These are phyloP conservation scores for Knoxdaviesia proteae DNA, from an alignment of 2,329 filamentous ascomycete species.

Conservation along the genomic window DNA sequence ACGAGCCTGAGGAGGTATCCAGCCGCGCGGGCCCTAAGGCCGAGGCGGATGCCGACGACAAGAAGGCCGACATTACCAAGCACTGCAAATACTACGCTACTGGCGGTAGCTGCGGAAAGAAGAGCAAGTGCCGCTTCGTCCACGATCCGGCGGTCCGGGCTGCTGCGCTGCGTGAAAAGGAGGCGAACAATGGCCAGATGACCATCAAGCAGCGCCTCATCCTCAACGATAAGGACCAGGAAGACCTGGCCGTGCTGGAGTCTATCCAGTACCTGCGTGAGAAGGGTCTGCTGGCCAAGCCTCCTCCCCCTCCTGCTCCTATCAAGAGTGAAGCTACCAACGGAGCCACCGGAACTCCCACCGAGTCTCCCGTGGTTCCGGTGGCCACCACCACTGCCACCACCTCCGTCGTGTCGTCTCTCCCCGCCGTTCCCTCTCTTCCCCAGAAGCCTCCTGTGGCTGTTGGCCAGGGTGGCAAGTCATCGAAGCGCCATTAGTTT, in stretches of 20 bases:
- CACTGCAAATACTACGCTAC: constrained; percentile 55
- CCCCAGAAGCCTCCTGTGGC: neutral
- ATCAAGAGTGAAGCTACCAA: neutral
- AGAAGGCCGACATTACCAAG: constrained; percentile 39
- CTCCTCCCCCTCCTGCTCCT: constrained; percentile 1
- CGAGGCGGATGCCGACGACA: constrained; percentile 12
- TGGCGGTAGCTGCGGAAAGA: constrained; percentile 48
- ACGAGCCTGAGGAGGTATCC: constrained; percentile 36
- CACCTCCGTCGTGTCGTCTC: constrained; percentile 3
- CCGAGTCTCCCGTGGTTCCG: neutral
- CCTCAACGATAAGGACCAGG: constrained; percentile 47
- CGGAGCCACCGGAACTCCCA: neutral
- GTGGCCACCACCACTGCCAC: constrained; percentile 4
- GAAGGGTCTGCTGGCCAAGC: constrained; percentile 26
- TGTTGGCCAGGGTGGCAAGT: constrained; percentile 1
- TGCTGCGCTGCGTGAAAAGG: constrained; percentile 40
- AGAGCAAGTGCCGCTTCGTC: constrained; percentile 56
- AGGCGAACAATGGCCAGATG: constrained; percentile 42
- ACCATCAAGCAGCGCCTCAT: constrained; percentile 44
- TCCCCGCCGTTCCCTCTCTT: neutral
- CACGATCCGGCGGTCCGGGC: constrained; percentile 43
- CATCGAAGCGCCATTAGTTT: constrained; percentile 7
- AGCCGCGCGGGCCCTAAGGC: constrained; percentile 16
- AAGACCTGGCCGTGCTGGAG: constrained; percentile 43
- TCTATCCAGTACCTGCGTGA: constrained; percentile 44